phyloP scores from a whole-genome alignment of 805 yeast species.

The Candida ficus region DNA sequence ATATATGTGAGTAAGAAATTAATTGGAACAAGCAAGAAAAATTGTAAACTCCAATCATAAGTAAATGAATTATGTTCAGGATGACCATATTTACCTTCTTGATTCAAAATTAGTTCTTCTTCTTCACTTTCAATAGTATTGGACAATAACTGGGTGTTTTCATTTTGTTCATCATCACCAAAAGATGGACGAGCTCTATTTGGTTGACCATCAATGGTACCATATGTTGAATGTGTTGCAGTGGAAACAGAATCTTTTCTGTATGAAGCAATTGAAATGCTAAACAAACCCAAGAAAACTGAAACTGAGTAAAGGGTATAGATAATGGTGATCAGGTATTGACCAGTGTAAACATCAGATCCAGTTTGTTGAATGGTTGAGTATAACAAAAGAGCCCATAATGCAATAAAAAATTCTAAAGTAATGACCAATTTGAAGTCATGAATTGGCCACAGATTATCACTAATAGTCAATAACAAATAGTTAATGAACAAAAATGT shows the following conservation, averaged over 20 bases:
- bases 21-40: conserved; percentile 61
- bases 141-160: conserved; percentile 31
- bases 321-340: conserved; percentile 41
- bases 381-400: conserved; percentile 54
- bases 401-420: conserved; percentile 45
- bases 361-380: conserved; percentile 44
- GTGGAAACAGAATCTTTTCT: conserved; percentile 6
- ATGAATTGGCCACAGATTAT: conserved; percentile 39
- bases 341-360: conserved; percentile 41
- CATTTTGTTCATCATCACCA: conserved; percentile 20
- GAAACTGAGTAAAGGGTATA: conserved; percentile 44
- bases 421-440: conserved; percentile 57
- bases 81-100: conserved; percentile 10
- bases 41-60: conserved; percentile 82
- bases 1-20: conserved; percentile 48
- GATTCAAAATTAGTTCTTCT: conserved; percentile 1
- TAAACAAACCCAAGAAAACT: conserved; percentile 46
- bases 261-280: conserved; percentile 28
- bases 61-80: conserved; percentile 37
- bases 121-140: conserved; percentile 15
- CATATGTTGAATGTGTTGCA: not conserved
- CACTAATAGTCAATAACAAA: conserved; percentile 39
- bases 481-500: conserved; percentile 52
- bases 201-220: not conserved
- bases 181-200: not conserved